phyloP scores from a whole-genome alignment of 176 grass and related monocot genomes.

The Saccharum spontaneum region DNA sequence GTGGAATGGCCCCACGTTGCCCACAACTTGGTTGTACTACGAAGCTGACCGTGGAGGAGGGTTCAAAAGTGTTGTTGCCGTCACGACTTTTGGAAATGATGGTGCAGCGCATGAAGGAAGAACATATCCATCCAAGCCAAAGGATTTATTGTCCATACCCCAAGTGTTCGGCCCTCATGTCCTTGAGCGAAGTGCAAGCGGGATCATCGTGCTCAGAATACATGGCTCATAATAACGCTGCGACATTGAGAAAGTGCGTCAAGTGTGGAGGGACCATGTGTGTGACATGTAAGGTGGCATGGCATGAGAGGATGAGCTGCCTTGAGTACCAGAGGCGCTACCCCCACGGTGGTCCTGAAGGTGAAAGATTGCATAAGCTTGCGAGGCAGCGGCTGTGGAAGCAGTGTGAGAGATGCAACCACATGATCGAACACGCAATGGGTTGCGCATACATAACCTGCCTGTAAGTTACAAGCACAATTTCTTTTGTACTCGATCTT shows the following conservation, averaged over 20 bases:
- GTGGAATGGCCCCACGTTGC: conserved; percentile 52
- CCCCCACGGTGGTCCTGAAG: conserved; percentile 48
- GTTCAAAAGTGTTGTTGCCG: conserved; percentile 48
- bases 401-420: conserved; percentile 69
- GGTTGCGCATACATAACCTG: conserved; percentile 59
- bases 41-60: conserved; percentile 49
- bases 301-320: conserved; percentile 48
- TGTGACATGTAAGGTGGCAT: conserved; percentile 1
- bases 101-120: conserved; percentile 53
- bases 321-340: conserved; percentile 44
- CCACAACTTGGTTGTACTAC: conserved; percentile 63
- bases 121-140: conserved; percentile 2
- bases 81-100: conserved; percentile 53
- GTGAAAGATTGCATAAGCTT: conserved; percentile 55
- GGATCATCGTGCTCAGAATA: neutral
- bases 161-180: conserved; percentile 55
- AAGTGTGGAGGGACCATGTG: conserved; percentile 39
- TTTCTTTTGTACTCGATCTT: neutral
- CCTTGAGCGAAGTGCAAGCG: neutral
- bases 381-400: conserved; percentile 52
- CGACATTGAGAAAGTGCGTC: conserved; percentile 21
- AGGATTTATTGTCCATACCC: conserved; percentile 76
- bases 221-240: no score
- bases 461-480: conserved; percentile 20
- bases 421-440: conserved; percentile 65